Evolutionary conservation across 345 rosid genomes (phyloP).

Genomic region (Tarenaya hassleriana): DNA sequence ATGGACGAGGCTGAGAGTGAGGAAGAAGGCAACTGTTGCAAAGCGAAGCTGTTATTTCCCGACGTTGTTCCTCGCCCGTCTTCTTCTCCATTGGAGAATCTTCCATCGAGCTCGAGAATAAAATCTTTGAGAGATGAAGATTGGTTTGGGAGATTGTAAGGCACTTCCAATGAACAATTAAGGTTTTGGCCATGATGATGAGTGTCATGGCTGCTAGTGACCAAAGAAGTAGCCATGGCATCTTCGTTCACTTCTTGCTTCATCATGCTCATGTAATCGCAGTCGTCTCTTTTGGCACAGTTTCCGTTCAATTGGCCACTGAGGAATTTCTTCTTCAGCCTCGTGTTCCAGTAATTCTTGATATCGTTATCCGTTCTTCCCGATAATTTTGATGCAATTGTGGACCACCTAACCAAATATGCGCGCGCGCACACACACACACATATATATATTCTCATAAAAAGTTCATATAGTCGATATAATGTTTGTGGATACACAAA

Average conservation of each 20-base stretch:
- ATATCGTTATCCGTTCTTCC: constrained; percentile 74
- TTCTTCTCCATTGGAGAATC: constrained; percentile 29
- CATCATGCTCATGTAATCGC: constrained; percentile 21
- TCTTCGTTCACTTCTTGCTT: constrained; percentile 33
- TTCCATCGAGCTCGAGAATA: constrained; percentile 59
- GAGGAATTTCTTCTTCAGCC: constrained; percentile 58
- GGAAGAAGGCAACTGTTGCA: too few species aligned
- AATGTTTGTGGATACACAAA: constrained; percentile 3
- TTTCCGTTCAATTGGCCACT: too few species aligned
- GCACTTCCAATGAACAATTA: constrained; percentile 41
- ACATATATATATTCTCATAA: not conserved
- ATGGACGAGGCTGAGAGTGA: too few species aligned
- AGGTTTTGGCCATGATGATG: constrained; percentile 23
- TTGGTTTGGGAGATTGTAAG: constrained; percentile 32
- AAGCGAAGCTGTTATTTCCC: too few species aligned
- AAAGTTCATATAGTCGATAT: not conserved
- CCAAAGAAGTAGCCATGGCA: constrained; percentile 14
- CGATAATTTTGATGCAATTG: constrained; percentile 58
- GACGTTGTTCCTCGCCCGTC: too few species aligned
- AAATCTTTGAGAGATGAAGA: constrained; percentile 45
- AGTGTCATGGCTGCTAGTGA: not conserved
- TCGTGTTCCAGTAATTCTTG: constrained; percentile 74
- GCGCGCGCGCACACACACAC: too few species aligned
- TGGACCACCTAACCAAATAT: constrained; percentile 44
- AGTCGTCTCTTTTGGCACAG: constrained; percentile 33